Base-by-base conservation (phyloP, 2,329 filamentous ascomycete genomes). In the Aspergillus transmontanensis region DNA sequence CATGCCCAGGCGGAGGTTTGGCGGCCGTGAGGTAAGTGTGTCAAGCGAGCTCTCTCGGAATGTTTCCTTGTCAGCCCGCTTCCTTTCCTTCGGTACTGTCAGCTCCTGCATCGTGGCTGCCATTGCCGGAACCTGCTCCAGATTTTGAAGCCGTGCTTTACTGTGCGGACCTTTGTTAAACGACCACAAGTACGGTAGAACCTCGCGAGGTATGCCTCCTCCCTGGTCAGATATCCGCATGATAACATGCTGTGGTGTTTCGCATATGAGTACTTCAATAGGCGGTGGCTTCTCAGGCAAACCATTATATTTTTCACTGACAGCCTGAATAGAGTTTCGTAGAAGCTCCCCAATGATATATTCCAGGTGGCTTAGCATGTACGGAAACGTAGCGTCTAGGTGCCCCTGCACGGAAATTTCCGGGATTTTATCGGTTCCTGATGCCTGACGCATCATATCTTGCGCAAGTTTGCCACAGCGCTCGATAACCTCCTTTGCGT, bases 281-380 rank as follows among this genome's bases (percentile, higher is more conserved):
- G 94, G 93, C 0, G 92, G 92, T 1, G 92, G 90, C 19, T 78
- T 76, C 41, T 78, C 66, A 19, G 65, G 63, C 64, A 70, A 77
- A 60, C 82, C 82, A 58, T 84, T 81, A 62, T 89, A 87, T 68
- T 87, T 86, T 73, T 97, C 94, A 64, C 96, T 90, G 43, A 95
- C 89, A 23, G 94, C 94, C 78, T 98, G 94, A 19, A 99, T 92
- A 0, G 93, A 96, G 79, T 99, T 99, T 43, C 95, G 90, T 28
- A 99, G 84, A 26, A 99, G 88, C 80, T 99, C 95, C 58, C 95
- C 94, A 62, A 99, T 87, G 71, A 99, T 97, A 79, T 99, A 99
- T 79, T 99, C 94, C 58, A 99, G 86, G 76, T 98, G 95, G 73
- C 90, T 95, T 58, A 97, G 86, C 67, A 99, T 98, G 73, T 97